A percentile compares a stretch with the other conserved stretches of the same genome.
Evolutionary conservation across 192 early-diverging fungal species (phyloP).

Genomic region (Entomortierella parvispora): DNA sequence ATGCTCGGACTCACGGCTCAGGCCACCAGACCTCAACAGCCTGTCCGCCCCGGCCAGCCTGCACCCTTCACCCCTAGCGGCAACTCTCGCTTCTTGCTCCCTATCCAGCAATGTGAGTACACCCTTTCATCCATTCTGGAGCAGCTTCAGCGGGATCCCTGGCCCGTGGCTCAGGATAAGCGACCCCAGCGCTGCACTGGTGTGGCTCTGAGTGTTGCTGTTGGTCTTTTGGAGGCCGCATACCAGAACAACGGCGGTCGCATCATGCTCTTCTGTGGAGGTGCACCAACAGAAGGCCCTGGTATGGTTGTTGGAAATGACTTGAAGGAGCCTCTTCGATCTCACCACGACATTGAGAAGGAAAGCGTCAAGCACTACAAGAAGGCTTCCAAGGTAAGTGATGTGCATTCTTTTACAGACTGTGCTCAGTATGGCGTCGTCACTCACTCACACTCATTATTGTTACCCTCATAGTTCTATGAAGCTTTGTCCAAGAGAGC

Average conservation of each 20-base stretch:
- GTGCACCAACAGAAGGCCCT: slow-evolving; percentile 94
- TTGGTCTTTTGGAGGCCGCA: slow-evolving; percentile 90
- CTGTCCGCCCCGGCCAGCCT: slow-evolving; percentile 55
- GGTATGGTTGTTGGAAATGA: slow-evolving; percentile 94
- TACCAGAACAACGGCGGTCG: slow-evolving; percentile 93
- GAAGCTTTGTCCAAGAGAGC: slow-evolving; percentile 88
- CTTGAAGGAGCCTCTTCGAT: slow-evolving; percentile 93
- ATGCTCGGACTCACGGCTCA: slow-evolving; percentile 88
- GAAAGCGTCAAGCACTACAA: slow-evolving; percentile 93
- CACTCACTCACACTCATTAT: too few relatives aligned
- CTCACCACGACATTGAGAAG: slow-evolving; percentile 99
- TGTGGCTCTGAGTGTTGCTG: slow-evolving; percentile 91
- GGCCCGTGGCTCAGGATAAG: slow-evolving; percentile 91
- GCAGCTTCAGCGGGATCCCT: slow-evolving; percentile 97
- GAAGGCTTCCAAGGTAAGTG: slow-evolving; percentile 84
- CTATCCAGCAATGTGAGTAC: slow-evolving; percentile 96
- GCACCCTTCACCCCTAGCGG: slow-evolving; percentile 52
- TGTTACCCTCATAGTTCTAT: slow-evolving; percentile 76
- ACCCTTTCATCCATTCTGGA: slow-evolving; percentile 93
- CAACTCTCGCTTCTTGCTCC: slow-evolving; percentile 84
- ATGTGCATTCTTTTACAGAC: background rate
- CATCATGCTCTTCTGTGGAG: slow-evolving; percentile 94
- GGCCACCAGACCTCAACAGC: slow-evolving; percentile 54
- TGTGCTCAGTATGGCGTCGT: too few relatives aligned
- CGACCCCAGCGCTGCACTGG: slow-evolving; percentile 95